These are phyloP conservation scores for Chaetomiaceae sp. DNA, from an alignment of 2,329 filamentous ascomycete genomes.

Conservation along the genomic window DNA sequence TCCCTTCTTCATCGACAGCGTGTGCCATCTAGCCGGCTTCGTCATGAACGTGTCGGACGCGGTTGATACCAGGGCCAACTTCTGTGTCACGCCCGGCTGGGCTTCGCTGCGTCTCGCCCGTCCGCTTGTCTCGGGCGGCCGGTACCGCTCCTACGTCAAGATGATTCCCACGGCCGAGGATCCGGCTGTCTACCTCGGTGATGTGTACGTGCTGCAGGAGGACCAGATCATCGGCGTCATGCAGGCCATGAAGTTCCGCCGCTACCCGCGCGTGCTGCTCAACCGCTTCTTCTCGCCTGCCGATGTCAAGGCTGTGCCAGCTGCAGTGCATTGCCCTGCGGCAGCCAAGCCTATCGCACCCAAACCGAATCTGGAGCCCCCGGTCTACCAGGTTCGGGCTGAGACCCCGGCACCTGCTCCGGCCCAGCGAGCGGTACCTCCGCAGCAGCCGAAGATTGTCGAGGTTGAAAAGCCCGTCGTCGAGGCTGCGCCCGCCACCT, in stretches of 20 bases:
- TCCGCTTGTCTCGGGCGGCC: slow-evolving; percentile 30
- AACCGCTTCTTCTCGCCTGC: slow-evolving; percentile 38
- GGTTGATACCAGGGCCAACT: slow-evolving; percentile 31
- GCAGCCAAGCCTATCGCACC: no score
- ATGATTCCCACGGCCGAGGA: slow-evolving; percentile 35
- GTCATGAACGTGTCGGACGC: slow-evolving; percentile 38
- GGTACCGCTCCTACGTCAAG: slow-evolving; percentile 36
- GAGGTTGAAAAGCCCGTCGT: no score
- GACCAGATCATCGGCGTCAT: slow-evolving; percentile 33
- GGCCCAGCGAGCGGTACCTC: no score
- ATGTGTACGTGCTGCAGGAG: slow-evolving; percentile 36
- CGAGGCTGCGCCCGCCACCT: not conserved
- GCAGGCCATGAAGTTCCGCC: slow-evolving; percentile 35
- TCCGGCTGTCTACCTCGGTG: slow-evolving; percentile 30
- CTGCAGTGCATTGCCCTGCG: no score
- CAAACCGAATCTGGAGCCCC: no score
- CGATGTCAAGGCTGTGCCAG: no score
- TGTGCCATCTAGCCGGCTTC: slow-evolving; percentile 38
- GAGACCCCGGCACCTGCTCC: no score
- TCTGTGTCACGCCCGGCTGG: slow-evolving; percentile 39
- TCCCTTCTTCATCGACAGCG: slow-evolving; percentile 38
- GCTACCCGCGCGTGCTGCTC: slow-evolving; percentile 35
- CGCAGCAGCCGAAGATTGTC: no score
- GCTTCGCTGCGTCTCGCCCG: slow-evolving; percentile 32
- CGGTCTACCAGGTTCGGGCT: no score